Base-by-base conservation (phyloP, 2,329 filamentous ascomycete genomes). In the Aspergillus unguis region DNA sequence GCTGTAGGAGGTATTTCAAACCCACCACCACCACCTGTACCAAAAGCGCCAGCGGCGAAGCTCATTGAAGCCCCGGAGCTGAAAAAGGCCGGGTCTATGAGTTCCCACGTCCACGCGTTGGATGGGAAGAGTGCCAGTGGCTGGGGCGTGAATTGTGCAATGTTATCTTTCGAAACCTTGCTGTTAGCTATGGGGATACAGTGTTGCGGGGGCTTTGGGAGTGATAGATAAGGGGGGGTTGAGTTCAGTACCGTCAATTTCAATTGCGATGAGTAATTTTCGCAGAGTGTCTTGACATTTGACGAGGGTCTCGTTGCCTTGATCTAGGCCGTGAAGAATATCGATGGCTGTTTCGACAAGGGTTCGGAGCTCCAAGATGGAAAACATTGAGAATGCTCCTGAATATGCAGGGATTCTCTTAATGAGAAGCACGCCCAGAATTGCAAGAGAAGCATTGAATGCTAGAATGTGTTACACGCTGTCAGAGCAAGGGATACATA, bases 331-430 rank as follows among this genome's bases (percentile, higher is more conserved):
- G 4, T 26, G 6, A 2, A 56, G 54, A n/a, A 53, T 48, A 1
- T 56, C 47, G 17, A 56, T 53, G 8, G 54, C 54, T 25, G 31
- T 51, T 11, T 53, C 46, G 25, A 56, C 28, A 8, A 51, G 11
- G 8, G 11, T n/a, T 10, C 50, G 42, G n/a, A 53, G 36, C 10
- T 47, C 46, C 10, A 4, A 6, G 37, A 28, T 10, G 2, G 37
- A 33, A 29, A 27, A 17, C n/a, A 28, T 23, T 3, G 31, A 17
- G 25, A 43, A 27, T 4, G 6, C 31, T 4, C 6, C n/a, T 5
- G 37, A 17, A 17, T 35, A 27, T 3, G 28, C 9, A 11, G 28
- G 23, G 1, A 23, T 17, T 43, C 23, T 33, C 11, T 43, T 31
- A 0, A 50, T 7, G 2, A 50, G 38, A 2, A 50, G 47, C 1